Base-by-base conservation (phyloP, 139 green algal genomes). In the Chlamydomonas applanata region DNA sequence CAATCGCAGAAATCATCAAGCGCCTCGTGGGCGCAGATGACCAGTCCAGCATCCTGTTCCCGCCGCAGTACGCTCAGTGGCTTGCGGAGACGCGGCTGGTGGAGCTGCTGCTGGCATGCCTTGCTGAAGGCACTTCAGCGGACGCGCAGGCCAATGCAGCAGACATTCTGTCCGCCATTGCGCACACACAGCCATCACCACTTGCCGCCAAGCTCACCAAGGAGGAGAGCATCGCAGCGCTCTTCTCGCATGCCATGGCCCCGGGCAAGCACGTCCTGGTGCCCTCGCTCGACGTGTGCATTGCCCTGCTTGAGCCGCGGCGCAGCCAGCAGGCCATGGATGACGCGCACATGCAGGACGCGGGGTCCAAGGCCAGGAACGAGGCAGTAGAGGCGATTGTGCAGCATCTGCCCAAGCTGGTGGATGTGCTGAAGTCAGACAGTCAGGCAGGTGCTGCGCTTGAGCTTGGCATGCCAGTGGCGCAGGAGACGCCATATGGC, bases 1-100 rank as follows among this genome's bases (percentile, higher is more conserved):
- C 84, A 0, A 83, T 97, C 0, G 87, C 91, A 2, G 93, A 98
- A 54, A 86, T 95, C 35, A 71, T 97, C 35, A 90, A 93, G 79
- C 87, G 90, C 30, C 83, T 98, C 32, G 82, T 96, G 56, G 93
- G 92, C 19, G 92, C 90, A 5, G 93, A 95, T 60, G 93, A 97
- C 45, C 91, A 92, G 72, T 89, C 62, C 69, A 87, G 70, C 69
- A 82, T 83, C n/a, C 73, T 88, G 61, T 86, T 89, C 70, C 56
- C 83, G 72, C 59, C 29, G 29, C 36, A 49, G 25, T 81, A 83
- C 34, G 64, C 78, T 11, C 63, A 88, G 65, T 97, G 93, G 93
- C 79, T 97, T 16, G 71, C 82, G 33, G 87, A 92, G 4, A 96
- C 91, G 30, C 62, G 80, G 35, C 72, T 97, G 30, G 70, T 97